Conservation (phyloP, 2,329 filamentous ascomycete genomes). For the Coniella vitis region DNA sequence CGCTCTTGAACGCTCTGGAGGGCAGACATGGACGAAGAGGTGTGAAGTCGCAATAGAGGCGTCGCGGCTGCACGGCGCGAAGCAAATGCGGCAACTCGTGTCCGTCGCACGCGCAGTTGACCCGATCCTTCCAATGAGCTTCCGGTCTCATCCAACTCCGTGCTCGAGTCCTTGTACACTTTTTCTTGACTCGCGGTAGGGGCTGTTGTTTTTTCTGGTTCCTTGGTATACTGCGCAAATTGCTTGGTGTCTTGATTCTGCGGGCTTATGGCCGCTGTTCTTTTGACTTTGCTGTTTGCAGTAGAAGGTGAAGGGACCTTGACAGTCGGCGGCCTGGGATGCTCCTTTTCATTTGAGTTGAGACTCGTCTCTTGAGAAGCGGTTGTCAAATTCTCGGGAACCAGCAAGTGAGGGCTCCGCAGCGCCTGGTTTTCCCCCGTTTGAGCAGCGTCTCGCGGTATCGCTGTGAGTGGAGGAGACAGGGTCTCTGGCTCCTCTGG, state of each 20-base stretch:
- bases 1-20: constrained; percentile 29
- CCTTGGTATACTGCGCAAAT: neutral
- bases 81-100: constrained; percentile 14
- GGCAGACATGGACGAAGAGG: constrained; percentile 26
- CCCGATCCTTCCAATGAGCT: constrained; percentile 13
- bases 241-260: neutral
- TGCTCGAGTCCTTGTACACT: neutral
- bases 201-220: neutral
- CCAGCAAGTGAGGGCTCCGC: neutral
- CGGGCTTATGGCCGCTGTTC: neutral
- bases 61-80: constrained; percentile 14
- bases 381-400: neutral
- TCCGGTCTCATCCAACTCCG: neutral
- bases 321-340: constrained; percentile 6
- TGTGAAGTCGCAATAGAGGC: constrained; percentile 18
- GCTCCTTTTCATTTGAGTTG: neutral
- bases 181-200: neutral
- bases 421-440: neutral
- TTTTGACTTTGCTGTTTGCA: neutral
- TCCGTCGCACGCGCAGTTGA: constrained; percentile 13
- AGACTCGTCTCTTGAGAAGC: neutral
- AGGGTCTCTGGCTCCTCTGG: constrained; percentile 10
- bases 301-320: neutral
- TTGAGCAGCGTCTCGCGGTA: neutral
- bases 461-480: constrained; percentile 8